A percentile compares a stretch with the other conserved stretches of the same genome.
These are phyloP conservation scores for Lasiodiplodia sp. DNA, from an alignment of 2,329 filamentous ascomycete genomes.

Conservation along the genomic window DNA sequence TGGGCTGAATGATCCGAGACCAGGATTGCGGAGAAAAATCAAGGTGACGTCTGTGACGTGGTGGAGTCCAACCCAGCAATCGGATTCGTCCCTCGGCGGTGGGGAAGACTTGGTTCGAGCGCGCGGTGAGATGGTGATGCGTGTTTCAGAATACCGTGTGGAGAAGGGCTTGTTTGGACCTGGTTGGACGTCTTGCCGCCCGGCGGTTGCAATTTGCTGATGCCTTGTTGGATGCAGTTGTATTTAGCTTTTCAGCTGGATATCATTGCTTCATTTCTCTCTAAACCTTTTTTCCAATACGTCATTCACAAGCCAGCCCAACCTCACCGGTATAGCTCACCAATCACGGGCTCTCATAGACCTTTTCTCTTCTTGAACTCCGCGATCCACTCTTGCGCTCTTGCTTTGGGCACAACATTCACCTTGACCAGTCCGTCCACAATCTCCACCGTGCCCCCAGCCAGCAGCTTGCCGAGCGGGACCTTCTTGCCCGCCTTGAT, in stretches of 20 bases:
- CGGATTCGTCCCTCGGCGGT: constrained; percentile 19
- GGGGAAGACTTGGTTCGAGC: constrained; percentile 1
- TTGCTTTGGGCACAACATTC: constrained; percentile 77
- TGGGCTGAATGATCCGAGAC: constrained; percentile 16
- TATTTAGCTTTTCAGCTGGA: neutral
- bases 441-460: constrained; percentile 80
- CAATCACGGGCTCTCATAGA: neutral
- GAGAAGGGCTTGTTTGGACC: neutral
- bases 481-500: constrained; percentile 91
- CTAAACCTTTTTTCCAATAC: neutral
- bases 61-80: constrained; percentile 21
- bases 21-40: constrained; percentile 14
- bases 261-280: neutral
- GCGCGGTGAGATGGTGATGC: constrained; percentile 13
- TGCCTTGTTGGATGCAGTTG: neutral
- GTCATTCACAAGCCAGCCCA: neutral
- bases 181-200: constrained; percentile 19
- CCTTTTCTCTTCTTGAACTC: constrained; percentile 80
- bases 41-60: constrained; percentile 1
- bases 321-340: neutral
- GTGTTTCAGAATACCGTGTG: constrained; percentile 17
- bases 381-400: constrained; percentile 77
- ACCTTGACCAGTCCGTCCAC: constrained; percentile 85
- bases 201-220: neutral
- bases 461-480: constrained; percentile 75